Base-by-base conservation (phyloP, 768 basidiomycete species). In the Lactifluus piperatus region DNA sequence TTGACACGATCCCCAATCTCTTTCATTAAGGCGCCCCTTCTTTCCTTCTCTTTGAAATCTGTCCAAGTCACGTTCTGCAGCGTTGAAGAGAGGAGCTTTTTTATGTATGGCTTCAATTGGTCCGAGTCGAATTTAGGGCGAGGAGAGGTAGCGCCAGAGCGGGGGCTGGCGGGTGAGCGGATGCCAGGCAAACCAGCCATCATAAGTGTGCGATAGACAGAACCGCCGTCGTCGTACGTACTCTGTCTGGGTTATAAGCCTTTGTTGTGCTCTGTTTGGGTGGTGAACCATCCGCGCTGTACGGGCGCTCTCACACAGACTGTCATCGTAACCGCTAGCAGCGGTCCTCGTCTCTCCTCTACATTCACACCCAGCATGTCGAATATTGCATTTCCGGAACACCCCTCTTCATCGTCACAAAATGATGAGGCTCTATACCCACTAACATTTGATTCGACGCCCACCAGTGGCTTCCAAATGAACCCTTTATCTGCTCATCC, bases 1-100 rank as follows among this genome's bases (percentile, higher is more conserved):
- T 91, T 93, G 45, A 93, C 81, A 48, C 91, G 79, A 66, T 88
- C 87, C 20, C 87, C 83, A 58, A 93, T 85, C 67, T 93, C 88
- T 71, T 85, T 88, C 70, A 88, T 90, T 85, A 86, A 88, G 5
- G 71, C 76, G 70, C 81, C 86, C 18, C 85, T 79, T 58, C 79
- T 80, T 34, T 91, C 87, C 26, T 80, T 77, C 54, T 92, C 88
- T 64, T 81, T 82, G 49, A 77, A 68, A 45, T 83, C 81, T 32
- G 84, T 79, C 90, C 89, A 93, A 10, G 78, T 68, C 54, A 77
- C 78, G 51, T 72, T 76, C 57, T 85, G 79, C 41, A 93, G 76
- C 1, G 84, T 88, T 5, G 84, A 79, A 58, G 83, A 77, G 55
- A 92, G 75, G 52, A 92, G 80, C 67, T 86, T 86, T 77, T 88